These are phyloP conservation scores for Neonectria faginata DNA, from an alignment of 2,329 filamentous ascomycete species.

Conservation along the genomic window DNA sequence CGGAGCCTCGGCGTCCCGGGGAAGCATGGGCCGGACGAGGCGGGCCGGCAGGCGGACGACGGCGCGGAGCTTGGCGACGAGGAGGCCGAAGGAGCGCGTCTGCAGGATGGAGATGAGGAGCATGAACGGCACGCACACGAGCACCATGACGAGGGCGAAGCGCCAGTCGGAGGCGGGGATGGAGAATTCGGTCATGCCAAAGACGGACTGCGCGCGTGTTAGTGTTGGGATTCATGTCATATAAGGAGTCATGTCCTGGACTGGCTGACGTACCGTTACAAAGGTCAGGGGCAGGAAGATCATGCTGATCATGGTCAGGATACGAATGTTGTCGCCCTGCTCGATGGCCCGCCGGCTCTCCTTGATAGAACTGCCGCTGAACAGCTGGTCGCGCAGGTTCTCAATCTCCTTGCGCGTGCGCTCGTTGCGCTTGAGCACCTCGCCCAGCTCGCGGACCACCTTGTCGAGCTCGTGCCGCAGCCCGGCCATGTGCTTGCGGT, in stretches of 20 bases:
- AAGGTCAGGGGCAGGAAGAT: constrained; percentile 72
- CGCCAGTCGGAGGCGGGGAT: constrained; percentile 57
- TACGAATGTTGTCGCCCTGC: constrained; percentile 72
- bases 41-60: constrained; percentile 20
- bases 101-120: constrained; percentile 60
- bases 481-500: constrained; percentile 60
- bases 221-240: neutral
- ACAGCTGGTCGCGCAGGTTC: constrained; percentile 70
- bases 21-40: constrained; percentile 20
- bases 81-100: constrained; percentile 52
- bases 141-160: constrained; percentile 71
- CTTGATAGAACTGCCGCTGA: constrained; percentile 71
- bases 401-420: constrained; percentile 66
- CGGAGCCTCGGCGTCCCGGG: constrained; percentile 35
- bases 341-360: constrained; percentile 71
- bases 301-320: constrained; percentile 70
- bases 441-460: constrained; percentile 62
- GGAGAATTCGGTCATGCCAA: constrained; percentile 63
- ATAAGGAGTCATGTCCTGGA: neutral
- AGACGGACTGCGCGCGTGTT: constrained; percentile 57
- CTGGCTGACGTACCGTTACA: constrained; percentile 60
- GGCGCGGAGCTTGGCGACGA: constrained; percentile 39
- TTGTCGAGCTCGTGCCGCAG: constrained; percentile 63
- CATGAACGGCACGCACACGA: constrained; percentile 66
- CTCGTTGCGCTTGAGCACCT: constrained; percentile 63